A percentile compares a stretch with the other conserved stretches of the same genome.
Evolutionary conservation across 1,139 yeast species (phyloP).

Genomic region (Blastobotrys illinoisensis): DNA sequence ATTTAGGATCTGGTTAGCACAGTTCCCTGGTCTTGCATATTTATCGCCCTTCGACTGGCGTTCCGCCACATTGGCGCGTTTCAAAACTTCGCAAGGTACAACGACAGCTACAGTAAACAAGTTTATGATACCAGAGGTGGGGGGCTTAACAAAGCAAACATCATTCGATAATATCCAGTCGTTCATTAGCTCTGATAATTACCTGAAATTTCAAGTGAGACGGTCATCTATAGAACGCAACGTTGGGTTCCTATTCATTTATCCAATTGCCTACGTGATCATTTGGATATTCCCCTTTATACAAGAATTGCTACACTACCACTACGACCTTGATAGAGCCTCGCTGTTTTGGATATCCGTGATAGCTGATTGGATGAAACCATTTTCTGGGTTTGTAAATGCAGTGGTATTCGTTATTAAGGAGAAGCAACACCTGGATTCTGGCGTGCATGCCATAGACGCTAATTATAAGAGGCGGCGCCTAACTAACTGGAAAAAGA

Average conservation of each 20-base stretch:
- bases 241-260: conserved; percentile 67
- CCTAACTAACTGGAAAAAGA: not conserved
- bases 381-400: conserved; percentile 37
- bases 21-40: conserved; percentile 17
- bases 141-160: conserved; percentile 24
- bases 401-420: conserved; percentile 16
- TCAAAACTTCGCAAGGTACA: conserved; percentile 9
- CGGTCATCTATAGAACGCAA: conserved; percentile 63
- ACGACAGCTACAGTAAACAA: conserved; percentile 13
- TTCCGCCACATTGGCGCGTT: conserved; percentile 13
- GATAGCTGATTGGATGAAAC: conserved; percentile 67
- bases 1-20: conserved; percentile 8
- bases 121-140: conserved; percentile 41
- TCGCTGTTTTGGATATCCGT: conserved; percentile 49
- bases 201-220: conserved; percentile 37
- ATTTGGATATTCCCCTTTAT: conserved; percentile 76
- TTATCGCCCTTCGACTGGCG: conserved; percentile 15
- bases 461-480: not conserved
- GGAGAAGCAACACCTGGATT: conserved; percentile 8
- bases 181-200: conserved; percentile 18
- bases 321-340: conserved; percentile 19
- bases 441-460: not conserved
- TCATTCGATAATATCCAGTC: conserved; percentile 32
- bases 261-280: conserved; percentile 69
- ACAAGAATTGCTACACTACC: conserved; percentile 16